phyloP scores from a whole-genome alignment of 768 basidiomycete genomes.

The Leucocoprinus leucothites region DNA sequence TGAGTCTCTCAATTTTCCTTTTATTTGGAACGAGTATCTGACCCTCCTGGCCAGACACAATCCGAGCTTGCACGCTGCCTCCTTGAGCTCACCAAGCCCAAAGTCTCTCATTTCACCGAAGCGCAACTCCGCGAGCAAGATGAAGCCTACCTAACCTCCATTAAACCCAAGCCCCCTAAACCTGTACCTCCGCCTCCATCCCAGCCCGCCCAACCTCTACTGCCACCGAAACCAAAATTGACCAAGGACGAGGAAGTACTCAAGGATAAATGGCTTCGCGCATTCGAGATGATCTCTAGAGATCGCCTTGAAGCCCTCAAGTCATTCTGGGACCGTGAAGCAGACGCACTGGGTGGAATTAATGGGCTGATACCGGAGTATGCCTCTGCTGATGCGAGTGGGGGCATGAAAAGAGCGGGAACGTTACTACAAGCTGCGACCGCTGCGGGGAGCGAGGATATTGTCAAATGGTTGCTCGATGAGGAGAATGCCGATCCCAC shows the following conservation, averaged over 20 bases:
- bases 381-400: constrained; percentile 18
- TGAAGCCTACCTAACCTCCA: constrained; percentile 83
- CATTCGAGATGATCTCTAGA: constrained; percentile 89
- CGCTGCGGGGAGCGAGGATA: constrained; percentile 68
- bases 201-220: constrained; percentile 36
- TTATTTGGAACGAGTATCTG: neutral
- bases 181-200: constrained; percentile 33
- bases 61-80: constrained; percentile 87
- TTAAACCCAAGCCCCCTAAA: constrained; percentile 72
- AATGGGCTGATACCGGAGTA: constrained; percentile 69
- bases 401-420: constrained; percentile 26
- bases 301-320: constrained; percentile 80
- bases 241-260: constrained; percentile 76
- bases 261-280: constrained; percentile 77
- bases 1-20: constrained; percentile 33
- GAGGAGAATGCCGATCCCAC: constrained; percentile 82
- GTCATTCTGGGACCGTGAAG: constrained; percentile 80
- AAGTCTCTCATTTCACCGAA: constrained; percentile 84
- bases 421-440: constrained; percentile 80
- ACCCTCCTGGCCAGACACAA: constrained; percentile 62
- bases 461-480: constrained; percentile 75
- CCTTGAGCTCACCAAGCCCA: constrained; percentile 78
- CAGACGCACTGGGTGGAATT: constrained; percentile 50
- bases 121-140: constrained; percentile 82
- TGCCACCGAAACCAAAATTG: constrained; percentile 55